Conservation (phyloP, 1,284 basidiomycete genomes). For the Puccinia horiana region DNA sequence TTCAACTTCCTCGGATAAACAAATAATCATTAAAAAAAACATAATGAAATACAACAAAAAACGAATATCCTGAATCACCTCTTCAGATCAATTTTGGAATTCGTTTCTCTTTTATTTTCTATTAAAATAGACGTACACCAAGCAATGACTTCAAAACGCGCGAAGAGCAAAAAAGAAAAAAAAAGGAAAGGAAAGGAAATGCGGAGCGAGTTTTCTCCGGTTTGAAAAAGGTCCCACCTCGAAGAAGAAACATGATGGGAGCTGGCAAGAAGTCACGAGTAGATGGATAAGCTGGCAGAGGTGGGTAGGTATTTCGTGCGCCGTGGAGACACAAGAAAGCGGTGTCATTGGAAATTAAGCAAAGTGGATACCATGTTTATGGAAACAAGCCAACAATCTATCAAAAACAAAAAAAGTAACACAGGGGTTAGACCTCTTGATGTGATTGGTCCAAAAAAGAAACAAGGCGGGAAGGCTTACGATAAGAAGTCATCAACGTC, state of each 20-base stretch:
- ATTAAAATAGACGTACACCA: background rate
- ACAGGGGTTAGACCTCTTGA: background rate
- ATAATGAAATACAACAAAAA: constrained; percentile 6
- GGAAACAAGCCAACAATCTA: constrained; percentile 45
- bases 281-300: no score
- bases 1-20: constrained; percentile 87
- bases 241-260: no score
- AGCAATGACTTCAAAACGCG: no score
- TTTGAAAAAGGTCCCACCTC: no score
- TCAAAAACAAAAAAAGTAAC: background rate
- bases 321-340: no score
- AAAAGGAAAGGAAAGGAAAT: background rate
- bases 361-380: constrained; percentile 49
- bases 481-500: constrained; percentile 77
- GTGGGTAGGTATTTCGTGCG: background rate
- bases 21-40: background rate
- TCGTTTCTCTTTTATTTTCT: background rate
- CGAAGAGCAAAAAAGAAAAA: background rate
- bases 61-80: background rate
- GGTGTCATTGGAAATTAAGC: background rate
- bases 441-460: background rate
- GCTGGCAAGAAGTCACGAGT: no score
- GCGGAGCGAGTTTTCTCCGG: no score
- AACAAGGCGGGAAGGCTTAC: background rate
- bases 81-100: background rate